Conservation (phyloP, 1,284 basidiomycete species). For the Malassezia equina region DNA sequence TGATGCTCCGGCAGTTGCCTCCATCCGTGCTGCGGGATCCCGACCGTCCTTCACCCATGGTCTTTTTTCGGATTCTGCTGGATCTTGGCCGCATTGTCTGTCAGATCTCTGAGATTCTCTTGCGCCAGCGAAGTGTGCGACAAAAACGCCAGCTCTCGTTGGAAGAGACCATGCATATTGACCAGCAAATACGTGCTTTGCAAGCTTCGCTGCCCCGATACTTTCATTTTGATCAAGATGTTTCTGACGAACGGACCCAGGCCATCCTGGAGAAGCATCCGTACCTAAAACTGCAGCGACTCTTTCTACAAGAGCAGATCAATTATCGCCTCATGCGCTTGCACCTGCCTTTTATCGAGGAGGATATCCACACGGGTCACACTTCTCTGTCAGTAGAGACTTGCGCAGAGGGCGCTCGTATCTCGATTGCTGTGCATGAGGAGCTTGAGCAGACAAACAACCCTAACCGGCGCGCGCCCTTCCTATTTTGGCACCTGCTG, state of each 20-base stretch:
- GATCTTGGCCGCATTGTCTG: background rate
- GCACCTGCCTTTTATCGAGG: constrained; percentile 25
- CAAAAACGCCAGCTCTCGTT: background rate
- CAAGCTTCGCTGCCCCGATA: background rate
- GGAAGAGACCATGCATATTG: background rate
- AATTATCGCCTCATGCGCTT: constrained; percentile 28
- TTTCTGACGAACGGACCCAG: background rate
- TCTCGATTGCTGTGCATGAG: constrained; percentile 1
- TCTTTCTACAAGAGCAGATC: constrained; percentile 24
- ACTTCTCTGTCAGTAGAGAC: constrained; percentile 22
- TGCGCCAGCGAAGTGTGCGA: background rate
- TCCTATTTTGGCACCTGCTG: constrained; percentile 2
- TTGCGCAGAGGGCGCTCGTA: background rate
- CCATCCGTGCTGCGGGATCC: background rate
- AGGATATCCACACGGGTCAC: constrained; percentile 23
- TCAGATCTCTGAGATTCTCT: background rate
- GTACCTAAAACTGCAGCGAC: constrained; percentile 25
- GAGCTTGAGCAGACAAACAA: background rate
- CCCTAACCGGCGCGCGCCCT: background rate
- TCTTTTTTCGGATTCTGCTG: background rate
- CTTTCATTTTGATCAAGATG: background rate
- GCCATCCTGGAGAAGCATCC: constrained; percentile 11
- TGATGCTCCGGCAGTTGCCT: background rate
- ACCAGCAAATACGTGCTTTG: background rate
- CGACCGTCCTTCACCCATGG: background rate